Evolutionary conservation across 495 filamentous ascomycete species (phyloP).

Genomic region (Hypoxylon perforatum): DNA sequence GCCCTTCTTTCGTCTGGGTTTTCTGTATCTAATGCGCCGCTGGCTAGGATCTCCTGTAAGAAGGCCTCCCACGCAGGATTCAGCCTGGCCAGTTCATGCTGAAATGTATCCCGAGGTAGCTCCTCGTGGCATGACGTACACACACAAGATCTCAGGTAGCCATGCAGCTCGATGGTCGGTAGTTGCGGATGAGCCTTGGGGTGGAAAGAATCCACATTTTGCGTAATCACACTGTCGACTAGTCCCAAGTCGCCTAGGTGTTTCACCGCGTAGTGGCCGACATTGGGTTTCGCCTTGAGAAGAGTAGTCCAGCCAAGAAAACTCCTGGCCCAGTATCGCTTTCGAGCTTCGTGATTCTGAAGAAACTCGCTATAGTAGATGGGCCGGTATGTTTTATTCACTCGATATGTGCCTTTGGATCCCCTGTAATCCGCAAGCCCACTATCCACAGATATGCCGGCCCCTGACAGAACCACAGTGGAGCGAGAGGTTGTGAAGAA

Average conservation of each 20-base stretch:
- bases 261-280: slow-evolving; percentile 79
- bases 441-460: slow-evolving; percentile 92
- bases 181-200: slow-evolving; percentile 77
- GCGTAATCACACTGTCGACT: slow-evolving; percentile 83
- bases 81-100: slow-evolving; percentile 76
- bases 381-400: slow-evolving; percentile 88
- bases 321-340: slow-evolving; percentile 95
- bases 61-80: slow-evolving; percentile 91
- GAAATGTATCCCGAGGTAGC: slow-evolving; percentile 76
- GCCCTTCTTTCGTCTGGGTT: slow-evolving; percentile 74
- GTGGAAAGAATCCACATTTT: slow-evolving; percentile 98
- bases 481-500: slow-evolving; percentile 73
- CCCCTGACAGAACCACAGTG: slow-evolving; percentile 85
- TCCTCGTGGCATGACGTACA: slow-evolving; percentile 82
- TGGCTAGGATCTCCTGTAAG: slow-evolving; percentile 72
- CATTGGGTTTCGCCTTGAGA: slow-evolving; percentile 80
- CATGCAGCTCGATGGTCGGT: slow-evolving; percentile 86
- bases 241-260: slow-evolving; percentile 76
- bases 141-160: slow-evolving; percentile 81
- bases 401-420: slow-evolving; percentile 87
- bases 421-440: slow-evolving; percentile 95
- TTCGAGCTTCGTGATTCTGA: slow-evolving; percentile 82
- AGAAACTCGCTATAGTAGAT: slow-evolving; percentile 94
- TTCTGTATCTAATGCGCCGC: slow-evolving; percentile 80
- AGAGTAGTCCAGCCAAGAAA: slow-evolving; percentile 92